Evolutionary conservation across 169 alveolate species (phyloP).

Genomic region (Cystoisospora suis): DNA sequence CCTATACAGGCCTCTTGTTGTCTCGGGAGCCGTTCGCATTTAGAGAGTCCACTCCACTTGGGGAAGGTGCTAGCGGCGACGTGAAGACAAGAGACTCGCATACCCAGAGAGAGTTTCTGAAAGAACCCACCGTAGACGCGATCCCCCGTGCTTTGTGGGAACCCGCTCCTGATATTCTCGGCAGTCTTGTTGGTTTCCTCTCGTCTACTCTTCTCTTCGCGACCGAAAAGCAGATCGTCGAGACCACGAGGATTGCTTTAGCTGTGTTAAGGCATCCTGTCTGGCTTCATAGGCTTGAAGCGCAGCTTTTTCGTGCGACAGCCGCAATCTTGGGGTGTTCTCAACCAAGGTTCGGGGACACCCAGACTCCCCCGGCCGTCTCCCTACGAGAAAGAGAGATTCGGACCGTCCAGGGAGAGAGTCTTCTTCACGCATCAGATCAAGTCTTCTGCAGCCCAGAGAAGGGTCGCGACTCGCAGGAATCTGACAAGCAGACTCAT

Average conservation of each 20-base stretch:
- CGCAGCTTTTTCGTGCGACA: neutral
- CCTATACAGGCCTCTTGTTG: neutral
- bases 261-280: neutral
- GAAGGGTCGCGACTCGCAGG: too few relatives aligned
- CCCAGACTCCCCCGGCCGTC: too few relatives aligned
- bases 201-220: neutral
- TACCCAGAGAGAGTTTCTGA: too few relatives aligned
- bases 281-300: neutral
- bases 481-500: too few relatives aligned
- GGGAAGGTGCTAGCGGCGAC: too few relatives aligned
- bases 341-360: too few relatives aligned
- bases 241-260: neutral
- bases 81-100: too few relatives aligned
- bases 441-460: neutral
- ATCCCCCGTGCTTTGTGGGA: neutral
- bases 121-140: neutral
- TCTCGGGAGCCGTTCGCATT: neutral
- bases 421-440: neutral
- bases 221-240: neutral
- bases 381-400: too few relatives aligned
- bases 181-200: neutral
- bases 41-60: too few relatives aligned
- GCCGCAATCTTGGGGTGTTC: too few relatives aligned
- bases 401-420: too few relatives aligned
- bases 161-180: slow-evolving; percentile 3